Evolutionary conservation across 1,284 basidiomycete species (phyloP), one percentile per base, ranked within the genome.

Genomic region (Puccinia horiana): DNA sequence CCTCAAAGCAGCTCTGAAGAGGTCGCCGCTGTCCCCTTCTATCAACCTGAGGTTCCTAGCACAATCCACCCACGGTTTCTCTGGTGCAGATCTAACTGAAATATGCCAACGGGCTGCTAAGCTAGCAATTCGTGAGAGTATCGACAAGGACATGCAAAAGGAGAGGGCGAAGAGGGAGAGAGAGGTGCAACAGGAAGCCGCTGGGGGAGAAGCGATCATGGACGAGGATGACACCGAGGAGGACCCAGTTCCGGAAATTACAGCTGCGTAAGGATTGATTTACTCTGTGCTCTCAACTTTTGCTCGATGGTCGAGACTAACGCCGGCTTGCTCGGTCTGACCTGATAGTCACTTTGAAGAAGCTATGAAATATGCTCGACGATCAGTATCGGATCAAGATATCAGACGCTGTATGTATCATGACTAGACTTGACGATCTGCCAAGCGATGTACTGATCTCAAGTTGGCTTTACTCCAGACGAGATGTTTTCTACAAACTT

Each of bases 71-170:
- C 94, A 98, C 86, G 96, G 97, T 23, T 99, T 94, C 92, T 98
- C 96, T 86, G 97, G 97, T 92, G 97, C 97, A 83, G 97, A 99
- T 91, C 89, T 99, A 84, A 97, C 96, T 18, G 97, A 99, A 88
- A 97, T 99, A 86, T 99, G 96, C 87, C 96, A 99, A 88, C 92
- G 97, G 83, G 93, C 96, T 14, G 96, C 95, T 83, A 99, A 99
- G 89, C 90, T 98, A 73, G 95, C 95, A 1, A 97, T 99, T 86
- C 91, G 97, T 63, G 94, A 93, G 87, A 93, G 92, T 84, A 99
- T 99, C 86, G 96, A 98, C 86, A 89, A 93, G 8, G 97, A 99
- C 87, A 93, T 99, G 86, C 90, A 92, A 84, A 89, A 87, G 83
- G 91, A 92, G 74, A 90, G 93, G 76, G 97, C 95, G 87, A 92